These are phyloP conservation scores for Dendrostoma leiphaemia DNA, from an alignment of 2,329 filamentous ascomycete genomes.

Conservation along the genomic window DNA sequence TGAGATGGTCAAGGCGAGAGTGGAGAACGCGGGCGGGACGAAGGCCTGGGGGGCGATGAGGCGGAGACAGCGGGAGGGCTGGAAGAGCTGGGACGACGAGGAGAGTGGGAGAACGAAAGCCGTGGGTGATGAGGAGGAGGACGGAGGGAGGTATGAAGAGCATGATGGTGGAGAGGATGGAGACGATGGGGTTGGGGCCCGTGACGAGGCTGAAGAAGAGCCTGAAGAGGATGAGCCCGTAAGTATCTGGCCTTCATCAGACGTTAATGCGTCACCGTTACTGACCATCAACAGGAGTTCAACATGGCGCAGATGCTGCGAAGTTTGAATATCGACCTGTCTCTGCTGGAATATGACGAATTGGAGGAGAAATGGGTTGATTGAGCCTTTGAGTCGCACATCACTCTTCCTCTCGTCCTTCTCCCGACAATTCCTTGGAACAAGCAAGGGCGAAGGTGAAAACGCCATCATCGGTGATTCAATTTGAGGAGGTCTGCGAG, in stretches of 20 bases:
- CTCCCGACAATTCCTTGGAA: too few species aligned
- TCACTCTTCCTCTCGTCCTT: too few species aligned
- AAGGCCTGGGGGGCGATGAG: slow-evolving; percentile 17
- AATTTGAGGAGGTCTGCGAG: too few species aligned
- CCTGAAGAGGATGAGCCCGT: slow-evolving; percentile 1
- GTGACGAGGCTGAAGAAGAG: neutral
- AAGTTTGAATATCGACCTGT: slow-evolving; percentile 15
- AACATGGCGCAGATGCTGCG: slow-evolving; percentile 16
- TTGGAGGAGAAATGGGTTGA: slow-evolving; percentile 16
- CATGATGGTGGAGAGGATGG: neutral
- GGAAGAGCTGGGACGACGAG: slow-evolving; percentile 11
- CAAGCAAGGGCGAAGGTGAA: too few species aligned
- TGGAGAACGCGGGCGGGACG: slow-evolving; percentile 13
- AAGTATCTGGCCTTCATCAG: neutral
- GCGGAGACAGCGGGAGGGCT: slow-evolving; percentile 16
- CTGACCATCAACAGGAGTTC: slow-evolving; percentile 13
- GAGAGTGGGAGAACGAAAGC: neutral
- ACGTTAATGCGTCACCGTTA: neutral
- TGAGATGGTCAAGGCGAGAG: slow-evolving; percentile 20
- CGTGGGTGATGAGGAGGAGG: neutral
- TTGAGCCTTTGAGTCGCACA: neutral
- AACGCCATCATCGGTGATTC: too few species aligned
- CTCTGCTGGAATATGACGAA: slow-evolving; percentile 14
- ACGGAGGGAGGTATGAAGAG: neutral
- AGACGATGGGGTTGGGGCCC: neutral